Conservation (phyloP, 257 asterid species). For the Thymus quinquecostatus region DNA sequence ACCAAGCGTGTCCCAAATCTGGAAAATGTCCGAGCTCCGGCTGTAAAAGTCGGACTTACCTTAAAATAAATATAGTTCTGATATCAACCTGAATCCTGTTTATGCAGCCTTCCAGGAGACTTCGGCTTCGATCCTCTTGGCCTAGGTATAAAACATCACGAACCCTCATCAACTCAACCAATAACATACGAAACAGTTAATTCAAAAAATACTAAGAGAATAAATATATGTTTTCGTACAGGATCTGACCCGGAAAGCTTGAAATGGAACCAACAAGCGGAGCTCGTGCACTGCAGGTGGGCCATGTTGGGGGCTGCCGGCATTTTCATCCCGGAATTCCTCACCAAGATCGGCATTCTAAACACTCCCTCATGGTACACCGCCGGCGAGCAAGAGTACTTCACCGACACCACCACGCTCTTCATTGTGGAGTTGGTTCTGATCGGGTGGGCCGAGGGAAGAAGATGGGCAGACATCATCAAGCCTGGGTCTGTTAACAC, state of each 20-base stretch:
- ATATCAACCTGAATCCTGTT: constrained; percentile 12
- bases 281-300: constrained; percentile 96
- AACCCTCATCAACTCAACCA: not conserved
- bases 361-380: constrained; percentile 99
- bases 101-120: constrained; percentile 98
- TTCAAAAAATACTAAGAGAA: not conserved
- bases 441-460: constrained; percentile 99
- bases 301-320: constrained; percentile 99
- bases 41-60: no score
- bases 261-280: constrained; percentile 90
- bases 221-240: constrained; percentile 23
- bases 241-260: constrained; percentile 96
- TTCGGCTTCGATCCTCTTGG: constrained; percentile 99
- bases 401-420: constrained; percentile 92
- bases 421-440: constrained; percentile 77
- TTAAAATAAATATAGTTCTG: not conserved
- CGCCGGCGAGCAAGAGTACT: constrained; percentile 93
- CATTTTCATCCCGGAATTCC: constrained; percentile 92
- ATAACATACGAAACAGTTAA: no score
- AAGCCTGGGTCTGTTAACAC: constrained; percentile 96
- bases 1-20: no score
- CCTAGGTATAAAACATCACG: constrained; percentile 50
- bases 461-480: constrained; percentile 97
- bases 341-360: constrained; percentile 86
- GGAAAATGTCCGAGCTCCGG: no score